phyloP scores from a whole-genome alignment of 805 yeast genomes.

The Wickerhamomyces pijperi region DNA sequence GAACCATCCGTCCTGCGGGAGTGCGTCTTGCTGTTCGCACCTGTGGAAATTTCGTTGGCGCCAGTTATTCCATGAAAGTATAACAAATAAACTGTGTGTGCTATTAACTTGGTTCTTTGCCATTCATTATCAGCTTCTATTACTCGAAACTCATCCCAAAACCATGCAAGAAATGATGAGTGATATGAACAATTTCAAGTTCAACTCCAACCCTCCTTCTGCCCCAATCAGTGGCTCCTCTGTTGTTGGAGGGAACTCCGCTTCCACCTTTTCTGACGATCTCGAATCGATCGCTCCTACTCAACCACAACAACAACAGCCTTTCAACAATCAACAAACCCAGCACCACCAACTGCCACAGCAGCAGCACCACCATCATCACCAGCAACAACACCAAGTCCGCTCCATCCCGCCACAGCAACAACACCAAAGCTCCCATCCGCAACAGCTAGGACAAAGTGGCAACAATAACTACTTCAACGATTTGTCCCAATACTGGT shows the following conservation, averaged over 20 bases:
- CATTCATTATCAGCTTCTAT: too few relatives aligned
- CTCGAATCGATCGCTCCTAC: background rate
- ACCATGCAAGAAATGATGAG: background rate
- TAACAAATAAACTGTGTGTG: too few relatives aligned
- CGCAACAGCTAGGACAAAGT: too few relatives aligned
- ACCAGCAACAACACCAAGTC: background rate
- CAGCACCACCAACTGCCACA: constrained; percentile 1
- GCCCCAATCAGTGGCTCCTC: too few relatives aligned
- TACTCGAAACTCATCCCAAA: too few relatives aligned
- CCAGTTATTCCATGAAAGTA: too few relatives aligned
- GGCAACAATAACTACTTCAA: constrained; percentile 9
- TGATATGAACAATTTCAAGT: background rate
- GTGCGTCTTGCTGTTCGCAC: too few relatives aligned
- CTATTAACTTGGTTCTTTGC: too few relatives aligned
- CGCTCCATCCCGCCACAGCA: background rate
- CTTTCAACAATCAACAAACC: constrained; percentile 2
- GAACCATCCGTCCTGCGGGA: too few relatives aligned
- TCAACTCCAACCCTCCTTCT: background rate
- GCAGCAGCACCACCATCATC: constrained; percentile 1
- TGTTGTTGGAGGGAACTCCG: too few relatives aligned
- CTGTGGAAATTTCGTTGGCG: too few relatives aligned
- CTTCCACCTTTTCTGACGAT: background rate
- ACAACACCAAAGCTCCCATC: background rate
- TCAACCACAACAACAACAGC: constrained; percentile 1
- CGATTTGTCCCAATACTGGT: constrained; percentile 31